Evolutionary conservation across 805 yeast genomes (phyloP).

Genomic region (Grigorovia transvaalensis): DNA sequence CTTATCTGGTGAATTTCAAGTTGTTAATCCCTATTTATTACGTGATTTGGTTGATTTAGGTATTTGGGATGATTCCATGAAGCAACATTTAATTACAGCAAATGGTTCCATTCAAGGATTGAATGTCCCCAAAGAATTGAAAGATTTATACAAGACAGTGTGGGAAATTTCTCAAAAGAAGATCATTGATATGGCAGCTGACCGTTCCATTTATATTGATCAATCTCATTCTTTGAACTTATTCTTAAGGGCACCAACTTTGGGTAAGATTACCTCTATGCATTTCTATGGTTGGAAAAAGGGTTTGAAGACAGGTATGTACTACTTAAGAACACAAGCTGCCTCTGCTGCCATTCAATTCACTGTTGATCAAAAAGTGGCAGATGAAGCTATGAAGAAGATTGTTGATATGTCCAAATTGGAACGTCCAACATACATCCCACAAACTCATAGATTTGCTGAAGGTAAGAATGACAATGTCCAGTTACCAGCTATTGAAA

Average conservation of each 20-base stretch:
- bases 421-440: constrained; percentile 33
- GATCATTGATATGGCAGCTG: constrained; percentile 76
- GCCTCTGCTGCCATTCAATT: constrained; percentile 95
- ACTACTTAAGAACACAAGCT: constrained; percentile 90
- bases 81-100: constrained; percentile 58
- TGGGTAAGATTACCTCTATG: constrained; percentile 92
- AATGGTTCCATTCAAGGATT: constrained; percentile 80
- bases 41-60: constrained; percentile 72
- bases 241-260: constrained; percentile 76
- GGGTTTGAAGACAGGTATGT: constrained; percentile 95
- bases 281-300: constrained; percentile 96
- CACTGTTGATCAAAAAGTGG: constrained; percentile 54
- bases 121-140: constrained; percentile 60
- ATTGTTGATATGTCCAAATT: constrained; percentile 10
- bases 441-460: constrained; percentile 9
- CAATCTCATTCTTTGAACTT: constrained; percentile 90
- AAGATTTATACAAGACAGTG: constrained; percentile 77
- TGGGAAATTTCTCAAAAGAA: constrained; percentile 89
- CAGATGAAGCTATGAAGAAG: constrained; percentile 36
- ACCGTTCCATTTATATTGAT: constrained; percentile 71
- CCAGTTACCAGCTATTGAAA: background rate
- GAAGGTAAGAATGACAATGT: constrained; percentile 4
- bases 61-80: constrained; percentile 70
- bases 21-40: constrained; percentile 75
- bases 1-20: constrained; percentile 83